Evolutionary conservation across 2,329 filamentous ascomycete genomes (phyloP), one percentile per base, ranked within the genome.

Genomic region (Trichoderma sp.): DNA sequence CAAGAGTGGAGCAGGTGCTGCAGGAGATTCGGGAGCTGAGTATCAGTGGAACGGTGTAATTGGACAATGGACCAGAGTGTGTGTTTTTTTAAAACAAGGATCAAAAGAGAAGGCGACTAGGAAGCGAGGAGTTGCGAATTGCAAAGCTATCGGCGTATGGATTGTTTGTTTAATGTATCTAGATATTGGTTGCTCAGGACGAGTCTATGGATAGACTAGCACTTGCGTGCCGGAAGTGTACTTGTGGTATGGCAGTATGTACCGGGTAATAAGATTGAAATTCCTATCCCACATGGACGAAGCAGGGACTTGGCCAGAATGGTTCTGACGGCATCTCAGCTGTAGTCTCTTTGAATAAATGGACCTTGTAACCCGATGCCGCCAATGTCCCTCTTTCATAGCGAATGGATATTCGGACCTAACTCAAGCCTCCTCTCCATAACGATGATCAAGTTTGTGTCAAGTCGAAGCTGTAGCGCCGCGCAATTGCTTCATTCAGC

Each of bases 21-120:
- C 94, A 97, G 77, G 94, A 99, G 84, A 99, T 99, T 79, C 86
- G 95, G 72, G 95, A 98, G 81, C 80, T 99, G 80, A 98, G 94
- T 80, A 99, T 99, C 84, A 90, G 88, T 74, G 88, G 88, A 53
- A 90, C 88, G 3, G 87, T 90, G 64, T 90, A 79, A 78, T 53
- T 34, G 45, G 48, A 8, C 15, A 42, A 42, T 29, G 56, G n/a
- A 9, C 15, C 2, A 17, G 34, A 4, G 5, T 42, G 15, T 52
- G n/a, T n/a, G n/a, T n/a, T n/a, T n/a, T n/a, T 35, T 29, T 64
- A 65, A 67, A 39, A 29, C 22, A 39, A 34, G 67, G 48, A 64
- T 57, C 45, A 27, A 15, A 15, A 27, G 27, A 22, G 42, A 22
- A 39, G 32, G 34, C 27, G 5, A 34, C 35, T 37, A 67, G 34